A percentile compares a stretch with the other conserved stretches of the same genome.
These are phyloP conservation scores for Salix dunnii DNA, from an alignment of 345 rosid genomes.

Conservation along the genomic window DNA sequence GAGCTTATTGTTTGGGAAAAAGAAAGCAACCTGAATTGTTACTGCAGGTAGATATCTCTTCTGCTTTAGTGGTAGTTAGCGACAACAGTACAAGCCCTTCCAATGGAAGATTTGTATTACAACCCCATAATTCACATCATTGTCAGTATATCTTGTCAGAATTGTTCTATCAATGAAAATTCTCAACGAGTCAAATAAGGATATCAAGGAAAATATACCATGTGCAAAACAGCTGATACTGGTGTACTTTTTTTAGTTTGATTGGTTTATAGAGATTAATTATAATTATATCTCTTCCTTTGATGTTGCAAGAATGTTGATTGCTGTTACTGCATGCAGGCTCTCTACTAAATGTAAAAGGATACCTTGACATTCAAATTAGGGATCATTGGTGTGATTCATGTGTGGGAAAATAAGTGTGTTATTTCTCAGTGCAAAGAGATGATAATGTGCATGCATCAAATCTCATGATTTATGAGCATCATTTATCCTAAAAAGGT, in stretches of 20 bases:
- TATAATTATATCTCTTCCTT: not conserved
- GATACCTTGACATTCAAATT: too few species aligned
- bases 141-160: too few species aligned
- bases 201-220: too few species aligned
- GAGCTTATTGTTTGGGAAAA: conserved; percentile 63
- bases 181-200: too few species aligned
- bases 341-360: not conserved
- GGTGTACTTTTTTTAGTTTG: not conserved
- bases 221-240: too few species aligned
- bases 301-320: not conserved
- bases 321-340: not conserved
- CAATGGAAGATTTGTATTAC: too few species aligned
- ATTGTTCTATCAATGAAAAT: too few species aligned
- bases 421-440: not conserved
- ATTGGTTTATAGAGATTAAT: not conserved
- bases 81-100: not conserved
- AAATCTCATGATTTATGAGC: too few species aligned
- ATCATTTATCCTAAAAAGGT: too few species aligned
- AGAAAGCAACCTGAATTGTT: conserved; percentile 49
- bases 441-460: too few species aligned
- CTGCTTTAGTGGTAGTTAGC: not conserved
- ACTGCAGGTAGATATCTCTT: not conserved
- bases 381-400: too few species aligned
- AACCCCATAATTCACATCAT: too few species aligned
- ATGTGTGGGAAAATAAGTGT: not conserved